phyloP scores from a whole-genome alignment of 176 grass and related monocot species.

The Oryza australiensis region DNA sequence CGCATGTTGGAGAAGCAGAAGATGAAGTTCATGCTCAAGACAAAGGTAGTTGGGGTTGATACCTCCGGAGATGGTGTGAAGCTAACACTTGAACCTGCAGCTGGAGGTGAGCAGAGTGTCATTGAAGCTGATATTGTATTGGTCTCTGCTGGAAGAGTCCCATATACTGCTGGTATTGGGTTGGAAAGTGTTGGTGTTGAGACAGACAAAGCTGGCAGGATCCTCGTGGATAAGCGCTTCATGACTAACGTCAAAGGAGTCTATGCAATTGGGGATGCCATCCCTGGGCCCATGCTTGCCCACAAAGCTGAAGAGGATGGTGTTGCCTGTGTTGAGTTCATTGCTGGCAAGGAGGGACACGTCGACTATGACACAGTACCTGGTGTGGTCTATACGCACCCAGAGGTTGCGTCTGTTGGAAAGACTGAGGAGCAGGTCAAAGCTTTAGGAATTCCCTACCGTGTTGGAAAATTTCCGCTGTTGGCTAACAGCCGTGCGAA shows the following conservation, averaged over 20 bases:
- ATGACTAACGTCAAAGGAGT: constrained; percentile 91
- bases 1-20: constrained; percentile 99
- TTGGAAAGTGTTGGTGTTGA: constrained; percentile 80
- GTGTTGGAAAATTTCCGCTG: constrained; percentile 87
- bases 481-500: constrained; percentile 97
- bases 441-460: constrained; percentile 60
- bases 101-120: constrained; percentile 80
- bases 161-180: constrained; percentile 75
- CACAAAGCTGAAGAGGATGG: constrained; percentile 99
- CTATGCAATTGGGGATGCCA: constrained; percentile 89
- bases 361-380: constrained; percentile 93
- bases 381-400: constrained; percentile 94
- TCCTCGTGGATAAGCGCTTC: constrained; percentile 81
- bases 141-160: constrained; percentile 80
- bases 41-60: constrained; percentile 87
- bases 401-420: constrained; percentile 93
- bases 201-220: constrained; percentile 83
- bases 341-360: constrained; percentile 95
- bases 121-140: constrained; percentile 95
- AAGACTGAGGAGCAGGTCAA: constrained; percentile 99
- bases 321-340: constrained; percentile 87
- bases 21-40: constrained; percentile 99
- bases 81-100: constrained; percentile 77
- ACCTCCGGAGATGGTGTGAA: constrained; percentile 81
- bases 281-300: constrained; percentile 99